Conservation (phyloP, 2,329 filamentous ascomycete genomes). For the Zasmidium citrigriseum region DNA sequence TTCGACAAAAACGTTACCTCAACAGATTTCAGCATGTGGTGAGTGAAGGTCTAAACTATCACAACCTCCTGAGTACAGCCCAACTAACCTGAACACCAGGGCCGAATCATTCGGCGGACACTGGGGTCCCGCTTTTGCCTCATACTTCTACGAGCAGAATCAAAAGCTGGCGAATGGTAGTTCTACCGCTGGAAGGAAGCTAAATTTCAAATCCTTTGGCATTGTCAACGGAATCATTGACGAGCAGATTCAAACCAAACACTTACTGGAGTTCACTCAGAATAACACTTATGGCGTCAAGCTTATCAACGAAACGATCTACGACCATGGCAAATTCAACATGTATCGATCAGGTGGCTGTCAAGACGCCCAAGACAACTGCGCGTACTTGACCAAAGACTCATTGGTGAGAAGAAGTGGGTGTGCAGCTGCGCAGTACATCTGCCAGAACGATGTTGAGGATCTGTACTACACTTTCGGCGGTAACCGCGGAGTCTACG, state of each 20-base stretch:
- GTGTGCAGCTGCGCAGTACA: constrained; percentile 3
- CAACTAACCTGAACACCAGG: too few species aligned
- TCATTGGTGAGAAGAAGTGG: neutral
- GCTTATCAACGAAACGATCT: constrained; percentile 10
- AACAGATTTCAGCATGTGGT: constrained; percentile 41
- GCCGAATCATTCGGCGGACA: constrained; percentile 45
- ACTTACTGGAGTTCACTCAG: constrained; percentile 3
- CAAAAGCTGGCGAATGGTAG: constrained; percentile 47
- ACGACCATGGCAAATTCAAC: constrained; percentile 6
- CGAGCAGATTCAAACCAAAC: constrained; percentile 4
- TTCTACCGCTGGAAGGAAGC: neutral
- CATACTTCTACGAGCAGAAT: constrained; percentile 59
- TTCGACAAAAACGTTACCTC: constrained; percentile 51
- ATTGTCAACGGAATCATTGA: constrained; percentile 8
- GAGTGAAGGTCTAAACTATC: too few species aligned
- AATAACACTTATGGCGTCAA: constrained; percentile 12
- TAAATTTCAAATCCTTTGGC: constrained; percentile 11
- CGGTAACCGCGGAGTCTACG: neutral
- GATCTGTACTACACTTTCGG: constrained; percentile 6
- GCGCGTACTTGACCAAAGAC: constrained; percentile 2
- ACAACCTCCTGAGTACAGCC: too few species aligned
- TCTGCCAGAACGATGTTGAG: constrained; percentile 6
- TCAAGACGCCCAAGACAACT: neutral
- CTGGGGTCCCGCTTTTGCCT: constrained; percentile 58
- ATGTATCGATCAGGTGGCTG: constrained; percentile 5